Base-by-base conservation (phyloP, 148 eudicot genomes). In the Dianthus caryophyllus region DNA sequence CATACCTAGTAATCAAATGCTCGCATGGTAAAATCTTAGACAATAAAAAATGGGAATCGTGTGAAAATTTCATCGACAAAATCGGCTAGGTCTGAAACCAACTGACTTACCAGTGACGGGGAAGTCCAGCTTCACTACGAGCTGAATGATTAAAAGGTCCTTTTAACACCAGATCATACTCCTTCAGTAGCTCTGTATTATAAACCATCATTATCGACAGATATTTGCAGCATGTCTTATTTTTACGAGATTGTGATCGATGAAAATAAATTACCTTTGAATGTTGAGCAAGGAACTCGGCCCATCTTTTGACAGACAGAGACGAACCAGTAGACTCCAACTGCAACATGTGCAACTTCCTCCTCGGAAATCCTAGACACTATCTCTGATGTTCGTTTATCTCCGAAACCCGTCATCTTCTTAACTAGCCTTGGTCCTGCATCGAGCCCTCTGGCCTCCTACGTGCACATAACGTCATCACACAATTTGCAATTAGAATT, bases 401-500 rank as follows among this genome's bases (percentile, higher is more conserved):
- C 98, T 72, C 98, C 98, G 76, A 81, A 89, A n/a, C 98, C 95
- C 29, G 84, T 59, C 75, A 93, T 52, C 63, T 80, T 89, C 57
- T 89, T 78, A 74, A 89, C 95, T 64, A 93, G 88, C 41, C 96
- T 77, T 31, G 98, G 98, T 57, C 98, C 98, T 46, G 98, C 98
- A 85, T 93, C 98, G 61, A 93, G 96, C 57, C 98, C 98, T 64
- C 98, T 86, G 31, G 98, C 98, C 77, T 93, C 98, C 98, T 93
- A 63, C 14, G 27, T 20, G 36, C 51, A 64, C 24, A n/a, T n/a
- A n/a, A n/a, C n/a, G n/a, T n/a, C n/a, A 44, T 33, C 16, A 64
- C 2, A 24, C 27, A n/a, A 47, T 0, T 5, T 2, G 25, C 30
- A 8, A 8, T 9, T 47, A 25, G 12, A 21, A 7, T 20, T 25